Percentiles rank a stretch among this genome's conserved stretches.
These are phyloP conservation scores for Naganishia sp. DNA, from an alignment of 1,284 basidiomycete species.

Conservation along the genomic window DNA sequence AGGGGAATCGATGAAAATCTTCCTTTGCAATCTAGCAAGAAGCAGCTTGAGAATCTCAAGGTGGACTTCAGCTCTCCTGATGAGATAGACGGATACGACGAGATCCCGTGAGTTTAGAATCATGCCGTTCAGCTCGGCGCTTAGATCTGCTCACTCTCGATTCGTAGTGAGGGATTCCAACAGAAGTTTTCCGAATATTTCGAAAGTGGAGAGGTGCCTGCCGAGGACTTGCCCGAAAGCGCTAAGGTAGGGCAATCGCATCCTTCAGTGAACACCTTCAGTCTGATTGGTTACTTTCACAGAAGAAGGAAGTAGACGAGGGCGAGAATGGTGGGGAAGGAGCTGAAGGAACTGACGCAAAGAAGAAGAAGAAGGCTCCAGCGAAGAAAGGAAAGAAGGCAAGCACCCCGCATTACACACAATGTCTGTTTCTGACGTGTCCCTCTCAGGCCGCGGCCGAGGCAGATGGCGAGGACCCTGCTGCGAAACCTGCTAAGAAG, in stretches of 20 bases:
- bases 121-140: not conserved
- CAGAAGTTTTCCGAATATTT: slow-evolving; percentile 30
- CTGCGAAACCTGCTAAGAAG: slow-evolving; percentile 17
- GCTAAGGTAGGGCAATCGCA: slow-evolving; percentile 6
- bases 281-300: not conserved
- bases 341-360: slow-evolving; percentile 1
- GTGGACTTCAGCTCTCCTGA: slow-evolving; percentile 23
- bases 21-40: not conserved
- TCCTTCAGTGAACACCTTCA: not conserved
- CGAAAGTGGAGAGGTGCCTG: slow-evolving; percentile 19
- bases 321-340: slow-evolving; percentile 11
- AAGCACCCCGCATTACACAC: not conserved
- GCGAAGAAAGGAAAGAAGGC: slow-evolving; percentile 19
- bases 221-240: slow-evolving; percentile 26
- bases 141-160: not conserved
- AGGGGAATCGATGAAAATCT: too few species aligned
- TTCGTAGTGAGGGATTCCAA: slow-evolving; percentile 11
- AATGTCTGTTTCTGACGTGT: not conserved
- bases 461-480: slow-evolving; percentile 7
- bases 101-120: slow-evolving; percentile 27
- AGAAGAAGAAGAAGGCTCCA: slow-evolving; percentile 16
- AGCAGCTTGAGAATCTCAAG: slow-evolving; percentile 30
- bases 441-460: not conserved
- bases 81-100: slow-evolving; percentile 33
- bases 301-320: slow-evolving; percentile 23